Conservation (phyloP, 2,329 filamentous ascomycete species). For the Fusarium xyrophilum region DNA sequence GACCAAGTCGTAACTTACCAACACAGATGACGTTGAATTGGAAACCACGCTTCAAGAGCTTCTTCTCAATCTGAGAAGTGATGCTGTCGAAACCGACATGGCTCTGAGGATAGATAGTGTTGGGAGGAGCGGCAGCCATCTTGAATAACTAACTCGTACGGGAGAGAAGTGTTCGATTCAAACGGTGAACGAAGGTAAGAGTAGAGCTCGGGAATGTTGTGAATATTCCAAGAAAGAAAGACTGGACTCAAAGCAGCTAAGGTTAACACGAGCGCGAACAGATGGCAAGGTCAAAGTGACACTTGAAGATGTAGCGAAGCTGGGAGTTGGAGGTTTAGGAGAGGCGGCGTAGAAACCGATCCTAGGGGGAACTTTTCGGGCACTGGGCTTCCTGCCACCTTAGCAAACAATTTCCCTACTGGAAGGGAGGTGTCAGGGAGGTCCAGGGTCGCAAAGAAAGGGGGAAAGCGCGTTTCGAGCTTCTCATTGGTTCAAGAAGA, state of each 20-base stretch:
- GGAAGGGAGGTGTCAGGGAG: conserved; percentile 45
- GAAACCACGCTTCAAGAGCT: conserved; percentile 99
- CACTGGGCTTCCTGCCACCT: conserved; percentile 50
- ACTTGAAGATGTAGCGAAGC: conserved; percentile 38
- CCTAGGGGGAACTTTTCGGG: conserved; percentile 52
- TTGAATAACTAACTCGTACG: conserved; percentile 42
- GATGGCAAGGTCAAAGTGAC: conserved; percentile 37
- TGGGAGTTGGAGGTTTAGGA: conserved; percentile 43
- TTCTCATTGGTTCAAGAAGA: conserved; percentile 41
- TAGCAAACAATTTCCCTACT: conserved; percentile 58
- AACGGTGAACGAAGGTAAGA: conserved; percentile 43
- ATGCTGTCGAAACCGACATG: conserved; percentile 99
- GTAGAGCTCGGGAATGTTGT: conserved; percentile 37
- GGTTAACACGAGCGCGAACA: conserved; percentile 32
- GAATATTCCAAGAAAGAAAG: conserved; percentile 43
- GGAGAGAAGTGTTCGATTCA: conserved; percentile 39
- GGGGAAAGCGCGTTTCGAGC: conserved; percentile 50
- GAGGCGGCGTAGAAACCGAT: conserved; percentile 39
- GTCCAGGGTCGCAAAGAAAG: conserved; percentile 51
- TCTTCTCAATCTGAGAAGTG: conserved; percentile 98
- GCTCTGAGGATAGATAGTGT: conserved; percentile 86
- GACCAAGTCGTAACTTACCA: conserved; percentile 68
- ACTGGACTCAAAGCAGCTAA: conserved; percentile 29
- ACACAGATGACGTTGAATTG: conserved; percentile 99
- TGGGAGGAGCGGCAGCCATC: conserved; percentile 70